Evolutionary conservation across 345 rosid species (phyloP), one percentile per base, ranked within the genome.

Genomic region (Pseudoturritis turrita): DNA sequence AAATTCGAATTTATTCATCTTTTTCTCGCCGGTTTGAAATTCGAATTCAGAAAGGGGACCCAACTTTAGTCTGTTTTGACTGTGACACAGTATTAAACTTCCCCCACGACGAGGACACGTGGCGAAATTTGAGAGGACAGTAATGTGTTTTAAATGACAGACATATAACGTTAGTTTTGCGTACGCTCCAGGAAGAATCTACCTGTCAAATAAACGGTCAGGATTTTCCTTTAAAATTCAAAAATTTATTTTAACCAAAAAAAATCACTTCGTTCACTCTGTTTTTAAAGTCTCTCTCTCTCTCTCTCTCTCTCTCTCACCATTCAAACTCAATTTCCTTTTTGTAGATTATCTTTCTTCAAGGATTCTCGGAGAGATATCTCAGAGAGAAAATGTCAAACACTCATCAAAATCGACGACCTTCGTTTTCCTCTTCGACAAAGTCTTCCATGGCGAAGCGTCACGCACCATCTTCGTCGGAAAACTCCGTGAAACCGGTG

Each of bases 401-500:
- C 59, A 7, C 9, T 67, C 46, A 68, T 33, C 74, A 75, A 13
- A 68, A n/a, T 62, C 50, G 74, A 0, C 65, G 79, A 13, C 21
- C 75, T 62, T 75, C 79, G 44, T 75, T 75, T n/a, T 54, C 79
- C 12, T 75, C 74, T 3, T 51, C 62, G 10, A 75, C 78, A 1
- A 75, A 59, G 18, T 76, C 79, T 0, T 76, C 79, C 2, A 55
- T 76, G 14, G 79, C 79, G 2, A 76, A 76, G 46, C 75, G 79
- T 70, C 45, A 55, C 35, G 79, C 53, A 6, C 8, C 70, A 10
- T 75, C 70, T 11, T 76, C 65, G 2, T 55, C 71, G 4, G 68
- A 68, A 22, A 75, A 36, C 47, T 45, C 56, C 7, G 58, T 36
- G 7, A 62, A 76, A 56, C 64, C 64, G 6, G 51, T 41, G n/a